phyloP scores from a whole-genome alignment of 1,284 basidiomycete species.

The Microbotryomycetes sp. region DNA sequence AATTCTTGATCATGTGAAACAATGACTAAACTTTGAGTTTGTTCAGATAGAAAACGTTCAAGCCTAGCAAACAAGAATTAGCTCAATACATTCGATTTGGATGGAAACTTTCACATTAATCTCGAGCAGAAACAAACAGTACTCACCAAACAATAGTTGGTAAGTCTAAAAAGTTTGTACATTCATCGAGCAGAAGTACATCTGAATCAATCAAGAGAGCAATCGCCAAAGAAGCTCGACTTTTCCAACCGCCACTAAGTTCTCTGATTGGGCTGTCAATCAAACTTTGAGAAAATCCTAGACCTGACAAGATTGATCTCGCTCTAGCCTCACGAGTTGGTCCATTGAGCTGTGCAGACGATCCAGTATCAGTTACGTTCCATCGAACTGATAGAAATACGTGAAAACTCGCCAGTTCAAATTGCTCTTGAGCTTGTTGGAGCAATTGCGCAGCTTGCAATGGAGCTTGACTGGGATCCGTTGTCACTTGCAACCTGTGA shows the following conservation, averaged over 20 bases:
- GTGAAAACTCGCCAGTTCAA: constrained; percentile 44
- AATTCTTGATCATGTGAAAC: constrained; percentile 68
- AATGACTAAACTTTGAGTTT: constrained; percentile 52
- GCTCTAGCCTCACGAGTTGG: constrained; percentile 54
- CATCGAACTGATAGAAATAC: not conserved
- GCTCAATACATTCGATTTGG: constrained; percentile 38
- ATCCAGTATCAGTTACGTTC: not conserved
- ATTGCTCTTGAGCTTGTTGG: constrained; percentile 43
- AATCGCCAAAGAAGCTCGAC: constrained; percentile 51
- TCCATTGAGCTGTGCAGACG: constrained; percentile 43
- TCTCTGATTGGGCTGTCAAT: constrained; percentile 49
- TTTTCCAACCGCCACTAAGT: constrained; percentile 65
- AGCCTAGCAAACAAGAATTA: constrained; percentile 36
- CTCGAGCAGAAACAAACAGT: constrained; percentile 7
- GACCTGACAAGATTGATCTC: constrained; percentile 53
- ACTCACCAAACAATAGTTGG: constrained; percentile 1
- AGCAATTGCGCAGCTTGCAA: constrained; percentile 43
- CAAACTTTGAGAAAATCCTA: constrained; percentile 57
- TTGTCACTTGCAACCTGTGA: constrained; percentile 21
- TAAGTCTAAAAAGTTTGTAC: constrained; percentile 46
- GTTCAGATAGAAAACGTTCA: constrained; percentile 51
- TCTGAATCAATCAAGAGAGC: constrained; percentile 47
- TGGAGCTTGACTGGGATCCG: constrained; percentile 32
- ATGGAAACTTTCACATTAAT: constrained; percentile 40
- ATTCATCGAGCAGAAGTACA: constrained; percentile 46